Base-by-base conservation (phyloP, 306 rosid genomes). In the Castanospermum australe region DNA sequence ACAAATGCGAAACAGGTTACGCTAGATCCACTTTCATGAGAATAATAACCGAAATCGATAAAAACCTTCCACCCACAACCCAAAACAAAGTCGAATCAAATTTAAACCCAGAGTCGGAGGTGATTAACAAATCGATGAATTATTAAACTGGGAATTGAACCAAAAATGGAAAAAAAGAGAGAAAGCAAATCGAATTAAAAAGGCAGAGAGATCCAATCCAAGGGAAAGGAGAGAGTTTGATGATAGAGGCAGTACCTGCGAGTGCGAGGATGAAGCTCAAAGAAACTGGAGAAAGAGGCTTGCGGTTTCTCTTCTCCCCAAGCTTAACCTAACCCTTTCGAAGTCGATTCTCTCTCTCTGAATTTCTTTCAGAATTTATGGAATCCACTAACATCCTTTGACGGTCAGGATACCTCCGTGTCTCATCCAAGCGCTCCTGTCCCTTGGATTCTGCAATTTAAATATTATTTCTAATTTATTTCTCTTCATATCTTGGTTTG, bases 241-340 rank as follows among this genome's bases (percentile, higher is more conserved):
- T n/a, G 77, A 24, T 0, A 36, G 21, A 54, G 9, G 55, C 35
- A 36, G 20, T 15, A 57, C 55, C 67, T 73, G 8, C 67, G 51
- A 66, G 3, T 47, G 6, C 18, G 20, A 47, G 18, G 52, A 47
- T 45, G 45, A 62, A 33, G 24, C n/a, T n/a, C n/a, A n/a, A n/a
- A n/a, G n/a, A n/a, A n/a, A n/a, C n/a, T n/a, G n/a, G n/a, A 8
- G 35, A 6, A 11, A 60, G 39, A 6, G 8, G 57, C 0, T 47
- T 25, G 75, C 28, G 6, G 30, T 32, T 68, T 15, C 33, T 42
- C 14, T n/a, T n/a, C 22, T 38, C 5, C 8, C 0, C 8, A n/a
- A n/a, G n/a, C 6, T 2, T 6, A 47, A 74, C 79, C 79, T 74
- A 74, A 74, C 54, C 54, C 66, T 72, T 38, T 28, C 14, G 5